Evolutionary conservation across 306 rosid genomes (phyloP).

Genomic region (Leucaena leucocephala): DNA sequence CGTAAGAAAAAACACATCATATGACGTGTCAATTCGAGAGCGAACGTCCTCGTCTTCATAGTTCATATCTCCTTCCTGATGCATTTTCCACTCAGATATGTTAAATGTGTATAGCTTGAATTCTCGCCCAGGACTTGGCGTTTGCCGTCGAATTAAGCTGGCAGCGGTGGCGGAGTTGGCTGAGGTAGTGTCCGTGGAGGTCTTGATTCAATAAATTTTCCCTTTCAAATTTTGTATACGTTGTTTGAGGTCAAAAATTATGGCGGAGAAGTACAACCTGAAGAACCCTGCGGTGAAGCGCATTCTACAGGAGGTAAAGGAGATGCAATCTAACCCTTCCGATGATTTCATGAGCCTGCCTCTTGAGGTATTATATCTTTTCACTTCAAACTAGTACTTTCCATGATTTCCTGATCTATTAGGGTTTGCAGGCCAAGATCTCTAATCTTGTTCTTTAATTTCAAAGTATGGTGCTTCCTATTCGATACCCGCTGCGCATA

Average conservation of each 20-base stretch:
- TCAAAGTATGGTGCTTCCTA: neutral
- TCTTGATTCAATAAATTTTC: neutral
- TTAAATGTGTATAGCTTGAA: neutral
- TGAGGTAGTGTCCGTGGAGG: neutral
- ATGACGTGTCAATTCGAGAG: conserved; percentile 48
- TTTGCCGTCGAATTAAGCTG: neutral
- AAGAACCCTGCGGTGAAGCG: conserved; percentile 95
- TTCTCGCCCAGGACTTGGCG: neutral
- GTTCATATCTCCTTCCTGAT: neutral
- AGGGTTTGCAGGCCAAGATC: conserved; percentile 31
- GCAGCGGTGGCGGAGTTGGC: neutral
- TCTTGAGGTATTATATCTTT: conserved; percentile 65
- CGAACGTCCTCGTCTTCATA: neutral
- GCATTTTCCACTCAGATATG: neutral
- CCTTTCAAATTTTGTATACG: neutral
- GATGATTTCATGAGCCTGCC: conserved; percentile 97
- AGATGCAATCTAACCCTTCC: conserved; percentile 92
- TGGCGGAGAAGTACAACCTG: conserved; percentile 82
- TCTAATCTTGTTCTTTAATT: neutral
- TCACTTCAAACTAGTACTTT: neutral
- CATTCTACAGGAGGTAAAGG: conserved; percentile 91
- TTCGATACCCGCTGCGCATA: neutral
- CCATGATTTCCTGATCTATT: neutral
- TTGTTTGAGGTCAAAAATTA: neutral
- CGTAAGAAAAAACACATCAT: neutral